Base-by-base conservation (phyloP, 2,329 filamentous ascomycete genomes). In the Seiridium unicorne region DNA sequence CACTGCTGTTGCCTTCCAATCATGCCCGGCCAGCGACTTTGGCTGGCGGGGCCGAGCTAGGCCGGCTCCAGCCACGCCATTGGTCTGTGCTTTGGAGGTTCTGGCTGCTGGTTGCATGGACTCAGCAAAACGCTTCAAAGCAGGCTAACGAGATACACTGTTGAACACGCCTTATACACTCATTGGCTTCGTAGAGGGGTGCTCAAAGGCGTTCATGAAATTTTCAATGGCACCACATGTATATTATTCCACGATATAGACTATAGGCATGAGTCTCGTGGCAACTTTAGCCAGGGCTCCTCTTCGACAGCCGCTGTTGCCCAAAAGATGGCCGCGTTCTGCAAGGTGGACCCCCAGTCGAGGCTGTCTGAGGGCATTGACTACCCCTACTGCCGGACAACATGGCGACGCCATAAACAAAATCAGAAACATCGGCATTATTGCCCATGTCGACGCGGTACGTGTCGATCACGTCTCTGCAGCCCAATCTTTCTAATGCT, bases 361-460 rank as follows among this genome's bases (percentile, higher is more conserved):
- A 40, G 60, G 54, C 55, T 51, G 42, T 34, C 34, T 57, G 36
- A 69, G 67, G 53, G 55, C 40, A 35, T 34, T 64, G 31, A 62
- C 68, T 3, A 66, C 67, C n/a, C 51, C 36, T 6, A 6, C 64
- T 51, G n/a, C 53, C 31, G 26, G 44, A 35, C 63, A 75, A 44
- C 69, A 26, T 38, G 76, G 77, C 51, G 69, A 72, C 36, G 70
- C 68, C 26, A 78, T 87, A 18, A 81, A 85, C 44, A 85, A 85
- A 68, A 95, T 93, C 56, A 85, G 94, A 67, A 99, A 99, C 72
- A 97, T 99, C 72, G 95, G 95, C 63, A 98, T 99, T 67, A 97
- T 99, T 74, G 95, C 95, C 61, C 95, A 99, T 75, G 97, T 99
- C 65, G 95, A 98, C 87, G 95, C 95, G 60, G 84, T 87, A 74